Percentiles rank a stretch among this genome's conserved stretches.
Conservation (phyloP, 2,329 filamentous ascomycete species). For the Penicillium sp. region DNA sequence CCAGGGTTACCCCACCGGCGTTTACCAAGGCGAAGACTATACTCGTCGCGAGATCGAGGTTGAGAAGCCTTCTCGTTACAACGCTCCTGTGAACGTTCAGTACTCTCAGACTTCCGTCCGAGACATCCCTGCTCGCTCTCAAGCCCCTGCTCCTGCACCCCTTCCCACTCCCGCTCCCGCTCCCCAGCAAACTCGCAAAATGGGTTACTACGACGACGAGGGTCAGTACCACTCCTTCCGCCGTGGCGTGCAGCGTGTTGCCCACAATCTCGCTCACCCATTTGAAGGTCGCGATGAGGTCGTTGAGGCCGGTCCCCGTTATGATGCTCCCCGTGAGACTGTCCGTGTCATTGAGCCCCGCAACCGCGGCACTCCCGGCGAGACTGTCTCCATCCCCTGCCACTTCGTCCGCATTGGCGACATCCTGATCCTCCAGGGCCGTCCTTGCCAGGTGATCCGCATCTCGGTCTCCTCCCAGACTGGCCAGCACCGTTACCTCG, state of each 20-base stretch:
- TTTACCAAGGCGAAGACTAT: conserved; percentile 41
- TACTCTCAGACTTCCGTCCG: conserved; percentile 53
- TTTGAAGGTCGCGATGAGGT: conserved; percentile 55
- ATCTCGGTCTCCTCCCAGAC: conserved; percentile 98
- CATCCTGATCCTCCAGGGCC: conserved; percentile 97
- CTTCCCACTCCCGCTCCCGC: neutral
- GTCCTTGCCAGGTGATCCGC: conserved; percentile 99
- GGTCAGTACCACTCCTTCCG: conserved; percentile 74
- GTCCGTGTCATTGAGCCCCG: conserved; percentile 54
- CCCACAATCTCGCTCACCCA: conserved; percentile 65
- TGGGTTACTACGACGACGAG: conserved; percentile 81
- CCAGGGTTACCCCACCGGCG: conserved; percentile 41
- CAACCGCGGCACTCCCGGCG: conserved; percentile 54
- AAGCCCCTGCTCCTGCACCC: neutral
- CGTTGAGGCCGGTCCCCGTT: conserved; percentile 44
- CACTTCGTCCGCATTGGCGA: conserved; percentile 99
- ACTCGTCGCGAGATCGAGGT: conserved; percentile 27
- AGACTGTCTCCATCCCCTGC: conserved; percentile 97
- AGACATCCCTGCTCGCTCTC: conserved; percentile 45
- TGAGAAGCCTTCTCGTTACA: conserved; percentile 30
- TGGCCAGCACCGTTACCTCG: conserved; percentile 98
- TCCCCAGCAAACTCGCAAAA: conserved; percentile 52
- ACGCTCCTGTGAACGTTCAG: conserved; percentile 48
- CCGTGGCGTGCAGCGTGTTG: conserved; percentile 67
- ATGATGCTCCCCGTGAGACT: conserved; percentile 47